Percentiles rank a stretch among this genome's conserved stretches.
These are phyloP conservation scores for Apiospora marii DNA, from an alignment of 2,329 filamentous ascomycete species.

Conservation along the genomic window DNA sequence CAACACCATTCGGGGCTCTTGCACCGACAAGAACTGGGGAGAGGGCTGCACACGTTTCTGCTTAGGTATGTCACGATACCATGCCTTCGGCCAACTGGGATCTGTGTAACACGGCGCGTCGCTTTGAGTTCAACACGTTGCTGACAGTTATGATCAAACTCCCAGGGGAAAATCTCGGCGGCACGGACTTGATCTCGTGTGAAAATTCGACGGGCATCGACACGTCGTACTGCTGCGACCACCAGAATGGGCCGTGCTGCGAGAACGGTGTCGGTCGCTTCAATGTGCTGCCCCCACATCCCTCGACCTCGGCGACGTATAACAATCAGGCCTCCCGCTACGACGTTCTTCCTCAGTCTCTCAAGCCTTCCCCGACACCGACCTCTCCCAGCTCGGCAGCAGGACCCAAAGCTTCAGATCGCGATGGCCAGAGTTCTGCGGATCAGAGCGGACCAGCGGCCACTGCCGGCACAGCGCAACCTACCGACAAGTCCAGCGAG, in stretches of 20 bases:
- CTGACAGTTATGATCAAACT: neutral
- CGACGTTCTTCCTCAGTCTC: neutral
- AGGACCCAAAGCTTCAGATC: too few relatives aligned
- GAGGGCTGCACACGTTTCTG: neutral
- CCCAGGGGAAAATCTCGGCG: slow-evolving; percentile 33
- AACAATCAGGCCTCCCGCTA: neutral
- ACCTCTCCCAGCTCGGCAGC: too few relatives aligned
- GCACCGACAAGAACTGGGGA: neutral
- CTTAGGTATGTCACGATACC: neutral
- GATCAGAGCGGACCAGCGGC: neutral
- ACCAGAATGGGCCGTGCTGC: slow-evolving; percentile 33
- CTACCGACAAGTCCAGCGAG: neutral
- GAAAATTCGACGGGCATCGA: slow-evolving; percentile 36
- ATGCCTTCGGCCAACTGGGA: too few relatives aligned
- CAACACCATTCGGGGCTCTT: neutral
- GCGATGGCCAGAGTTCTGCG: too few relatives aligned
- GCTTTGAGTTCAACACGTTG: too few relatives aligned
- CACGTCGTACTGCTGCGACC: slow-evolving; percentile 39
- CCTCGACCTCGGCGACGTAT: slow-evolving; percentile 20
- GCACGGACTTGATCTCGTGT: slow-evolving; percentile 38
- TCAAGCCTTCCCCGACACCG: too few relatives aligned
- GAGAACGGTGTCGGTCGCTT: slow-evolving; percentile 38
- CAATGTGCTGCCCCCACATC: slow-evolving; percentile 34
- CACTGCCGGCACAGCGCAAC: slow-evolving; percentile 27
- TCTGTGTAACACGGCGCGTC: too few relatives aligned